Evolutionary conservation across 1,284 basidiomycete species (phyloP).

Genomic region (Ceratobasidium sp.): DNA sequence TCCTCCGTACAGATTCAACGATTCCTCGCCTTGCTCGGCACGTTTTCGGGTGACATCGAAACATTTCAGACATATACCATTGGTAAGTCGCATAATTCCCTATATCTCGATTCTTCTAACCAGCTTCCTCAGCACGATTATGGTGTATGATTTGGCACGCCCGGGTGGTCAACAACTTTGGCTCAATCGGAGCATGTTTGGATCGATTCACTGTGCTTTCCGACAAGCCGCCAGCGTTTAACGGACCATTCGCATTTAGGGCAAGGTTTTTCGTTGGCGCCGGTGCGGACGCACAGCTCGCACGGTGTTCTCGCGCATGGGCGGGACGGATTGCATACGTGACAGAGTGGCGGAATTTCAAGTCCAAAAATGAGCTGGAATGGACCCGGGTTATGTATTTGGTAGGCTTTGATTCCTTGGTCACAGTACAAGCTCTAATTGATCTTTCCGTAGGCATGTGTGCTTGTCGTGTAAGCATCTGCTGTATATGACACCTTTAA

Average conservation of each 20-base stretch:
- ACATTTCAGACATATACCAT: conserved; percentile 16
- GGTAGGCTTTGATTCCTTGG: background rate
- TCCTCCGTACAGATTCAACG: background rate
- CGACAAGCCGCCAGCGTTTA: conserved; percentile 5
- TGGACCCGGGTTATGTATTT: conserved; percentile 19
- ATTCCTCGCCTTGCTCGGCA: background rate
- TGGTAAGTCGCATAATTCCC: background rate
- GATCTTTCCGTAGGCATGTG: conserved; percentile 4
- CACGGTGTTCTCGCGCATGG: conserved; percentile 14
- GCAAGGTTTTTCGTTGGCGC: background rate
- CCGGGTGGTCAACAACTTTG: conserved; percentile 27
- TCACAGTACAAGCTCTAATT: background rate
- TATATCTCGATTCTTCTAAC: background rate
- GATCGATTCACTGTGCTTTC: conserved; percentile 15
- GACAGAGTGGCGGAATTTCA: conserved; percentile 18
- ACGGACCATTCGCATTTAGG: background rate
- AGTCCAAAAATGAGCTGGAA: conserved; percentile 26
- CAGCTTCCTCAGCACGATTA: background rate
- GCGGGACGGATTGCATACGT: conserved; percentile 26
- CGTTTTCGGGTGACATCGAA: background rate
- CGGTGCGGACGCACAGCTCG: background rate
- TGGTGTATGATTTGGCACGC: conserved; percentile 43
- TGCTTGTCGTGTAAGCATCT: conserved; percentile 14
- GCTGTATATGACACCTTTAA: background rate
- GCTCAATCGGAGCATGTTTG: conserved; percentile 6